Conservation (phyloP, 73 alveolate species). For the Breviolum minutum region DNA sequence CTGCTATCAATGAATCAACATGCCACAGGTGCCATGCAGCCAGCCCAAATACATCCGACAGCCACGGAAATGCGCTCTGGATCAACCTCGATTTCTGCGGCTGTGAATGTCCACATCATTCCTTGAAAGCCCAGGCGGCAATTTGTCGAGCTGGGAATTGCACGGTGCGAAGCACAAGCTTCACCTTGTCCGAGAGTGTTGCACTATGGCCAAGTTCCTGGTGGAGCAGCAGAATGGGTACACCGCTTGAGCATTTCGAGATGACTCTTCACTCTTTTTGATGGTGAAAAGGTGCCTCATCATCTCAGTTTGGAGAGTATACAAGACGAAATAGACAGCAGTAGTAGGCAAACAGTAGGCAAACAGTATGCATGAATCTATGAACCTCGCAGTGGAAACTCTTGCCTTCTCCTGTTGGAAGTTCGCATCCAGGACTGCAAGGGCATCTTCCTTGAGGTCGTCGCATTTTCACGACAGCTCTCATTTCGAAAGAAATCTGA, state of each 20-base stretch:
- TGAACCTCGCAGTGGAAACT: not conserved
- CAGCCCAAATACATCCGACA: slow-evolving; percentile 66
- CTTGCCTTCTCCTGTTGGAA: slow-evolving; percentile 52
- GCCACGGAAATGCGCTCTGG: slow-evolving; percentile 68
- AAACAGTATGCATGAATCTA: too few relatives aligned
- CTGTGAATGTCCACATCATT: not conserved
- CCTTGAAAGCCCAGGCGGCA: not conserved
- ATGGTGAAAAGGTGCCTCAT: not conserved
- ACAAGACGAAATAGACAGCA: not conserved
- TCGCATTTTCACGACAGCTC: not conserved
- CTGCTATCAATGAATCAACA: not conserved
- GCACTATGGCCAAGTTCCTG: slow-evolving; percentile 43
- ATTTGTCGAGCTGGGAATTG: not conserved
- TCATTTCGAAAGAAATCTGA: not conserved
- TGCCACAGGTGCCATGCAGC: slow-evolving; percentile 43
- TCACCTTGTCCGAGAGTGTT: slow-evolving; percentile 28
- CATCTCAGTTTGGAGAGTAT: not conserved
- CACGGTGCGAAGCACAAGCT: slow-evolving; percentile 61
- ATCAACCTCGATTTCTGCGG: slow-evolving; percentile 36
- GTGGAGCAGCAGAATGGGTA: not conserved
- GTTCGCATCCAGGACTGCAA: slow-evolving; percentile 67
- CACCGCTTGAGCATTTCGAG: not conserved
- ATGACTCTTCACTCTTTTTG: not conserved
- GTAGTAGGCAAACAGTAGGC: not conserved
- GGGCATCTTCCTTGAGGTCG: slow-evolving; percentile 36